phyloP scores from a whole-genome alignment of 108 stramenopile genomes.

The Stephanodiscus triporus region DNA sequence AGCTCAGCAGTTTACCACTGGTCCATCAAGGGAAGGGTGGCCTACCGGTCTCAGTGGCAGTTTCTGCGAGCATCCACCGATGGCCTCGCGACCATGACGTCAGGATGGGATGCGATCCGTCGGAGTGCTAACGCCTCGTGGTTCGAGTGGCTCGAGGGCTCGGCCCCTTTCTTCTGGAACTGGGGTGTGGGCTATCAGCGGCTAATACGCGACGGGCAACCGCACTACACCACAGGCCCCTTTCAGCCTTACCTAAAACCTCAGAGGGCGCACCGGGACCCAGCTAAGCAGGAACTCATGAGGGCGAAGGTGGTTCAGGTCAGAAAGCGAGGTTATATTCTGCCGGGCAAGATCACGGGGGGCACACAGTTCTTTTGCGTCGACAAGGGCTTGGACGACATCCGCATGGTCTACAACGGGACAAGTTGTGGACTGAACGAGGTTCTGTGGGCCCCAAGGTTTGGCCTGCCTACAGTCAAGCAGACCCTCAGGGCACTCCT shows the following conservation, averaged over 20 bases:
- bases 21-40: too few relatives aligned
- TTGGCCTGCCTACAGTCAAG: constrained; percentile 38
- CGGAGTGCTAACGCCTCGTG: constrained; percentile 14
- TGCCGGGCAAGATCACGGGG: background rate
- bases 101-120: constrained; percentile 10
- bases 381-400: constrained; percentile 47
- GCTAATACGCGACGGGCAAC: constrained; percentile 24
- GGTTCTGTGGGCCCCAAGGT: constrained; percentile 44
- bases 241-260: background rate
- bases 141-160: constrained; percentile 54
- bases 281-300: background rate
- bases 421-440: constrained; percentile 42
- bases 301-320: constrained; percentile 25
- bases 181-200: constrained; percentile 21
- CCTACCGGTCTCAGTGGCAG: too few relatives aligned
- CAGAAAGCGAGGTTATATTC: constrained; percentile 17
- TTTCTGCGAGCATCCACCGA: too few relatives aligned
- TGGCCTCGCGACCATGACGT: background rate
- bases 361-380: constrained; percentile 41
- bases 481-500: constrained; percentile 6
- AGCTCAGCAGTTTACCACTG: too few relatives aligned
- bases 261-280: background rate
- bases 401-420: constrained; percentile 32
- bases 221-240: constrained; percentile 7
- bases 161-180: constrained; percentile 45